phyloP scores from a whole-genome alignment of 495 filamentous ascomycete genomes.

The Tetracladium setigerum region DNA sequence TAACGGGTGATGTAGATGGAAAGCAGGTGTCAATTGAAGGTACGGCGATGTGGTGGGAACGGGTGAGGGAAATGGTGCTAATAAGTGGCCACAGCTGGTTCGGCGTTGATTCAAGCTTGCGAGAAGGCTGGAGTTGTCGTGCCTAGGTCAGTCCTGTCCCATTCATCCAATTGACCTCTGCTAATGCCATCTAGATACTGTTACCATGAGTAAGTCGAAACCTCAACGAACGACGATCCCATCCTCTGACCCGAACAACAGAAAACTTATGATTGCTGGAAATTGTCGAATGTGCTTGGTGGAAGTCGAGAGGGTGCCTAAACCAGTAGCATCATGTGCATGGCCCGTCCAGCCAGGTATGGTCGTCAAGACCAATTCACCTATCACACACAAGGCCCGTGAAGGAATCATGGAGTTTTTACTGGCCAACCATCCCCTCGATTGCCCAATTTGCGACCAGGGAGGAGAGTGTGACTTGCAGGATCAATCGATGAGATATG shows the following conservation, averaged over 20 bases:
- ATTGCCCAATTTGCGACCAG: conserved; percentile 97
- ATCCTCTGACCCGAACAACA: conserved; percentile 27
- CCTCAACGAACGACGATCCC: conserved; percentile 14
- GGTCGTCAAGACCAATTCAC: conserved; percentile 97
- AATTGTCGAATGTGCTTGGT: conserved; percentile 99
- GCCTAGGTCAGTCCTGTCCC: conserved; percentile 53
- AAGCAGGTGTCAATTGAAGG: conserved; percentile 95
- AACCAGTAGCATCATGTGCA: conserved; percentile 95
- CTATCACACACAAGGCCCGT: conserved; percentile 90
- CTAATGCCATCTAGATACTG: conserved; percentile 73
- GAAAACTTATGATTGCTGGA: conserved; percentile 96
- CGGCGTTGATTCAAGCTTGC: conserved; percentile 96
- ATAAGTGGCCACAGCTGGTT: conserved; percentile 52
- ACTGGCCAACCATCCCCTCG: conserved; percentile 92
- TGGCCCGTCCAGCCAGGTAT: conserved; percentile 98
- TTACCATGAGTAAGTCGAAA: conserved; percentile 78
- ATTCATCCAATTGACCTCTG: conserved; percentile 6
- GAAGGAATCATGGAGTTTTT: conserved; percentile 99
- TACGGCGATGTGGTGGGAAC: conserved; percentile 33
- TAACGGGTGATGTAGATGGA: conserved; percentile 56
- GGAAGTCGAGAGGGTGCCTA: conserved; percentile 91
- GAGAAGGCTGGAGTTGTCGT: conserved; percentile 93
- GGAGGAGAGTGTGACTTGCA: conserved; percentile 98
- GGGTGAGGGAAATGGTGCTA: conserved; percentile 19
- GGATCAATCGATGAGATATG: conserved; percentile 98